Base-by-base conservation (phyloP, 2,329 filamentous ascomycete species). In the Colletotrichum eremochloae region DNA sequence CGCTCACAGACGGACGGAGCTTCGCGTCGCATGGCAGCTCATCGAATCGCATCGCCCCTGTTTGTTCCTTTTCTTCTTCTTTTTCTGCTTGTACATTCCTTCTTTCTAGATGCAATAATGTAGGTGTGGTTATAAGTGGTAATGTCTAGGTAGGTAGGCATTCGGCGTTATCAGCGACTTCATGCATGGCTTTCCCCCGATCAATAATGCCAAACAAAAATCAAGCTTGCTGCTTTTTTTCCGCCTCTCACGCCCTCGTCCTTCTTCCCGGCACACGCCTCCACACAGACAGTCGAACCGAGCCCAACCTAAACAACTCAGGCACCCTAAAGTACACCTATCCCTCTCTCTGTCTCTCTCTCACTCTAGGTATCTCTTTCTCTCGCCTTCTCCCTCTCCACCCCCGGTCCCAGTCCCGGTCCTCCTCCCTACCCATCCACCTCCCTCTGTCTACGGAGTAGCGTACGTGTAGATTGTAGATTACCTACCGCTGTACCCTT, bases 41-140 rank as follows among this genome's bases (percentile, higher is more conserved):
- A 58, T 57, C 52, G 63, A 56, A 69, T 52, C 62, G 67, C 67
- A 68, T 50, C 33, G 50, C 36, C 53, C 66, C 53, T 63, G 61
- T 79, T 79, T 74, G 18, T 50, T 38, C 15, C 53, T 24, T 14
- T 40, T 57, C 20, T 42, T 42, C 11, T 42, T n/a, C 12, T n/a
- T 18, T 5, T 42, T 15, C 38, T 40, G 38, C 14, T 40, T 40
- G 2, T 12, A 3, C 38, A 40, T 40, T 14, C 38, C 38, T 40
- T 40, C 38, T 40, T 40, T 12, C 38, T 14, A 2, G 38, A 6
- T 6, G 36, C 36, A 36, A 5, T 36, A 6, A 15, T 42, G 15
- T 5, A 42, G 14, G 40, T 40, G 38, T 40, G 2, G 40, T 4
- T 42, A 42, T 6, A 9, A 2, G 4, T 1, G 12, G 38, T 40